These are phyloP conservation scores for Verticillium longisporum DNA, from an alignment of 2,329 filamentous ascomycete species.

Conservation along the genomic window DNA sequence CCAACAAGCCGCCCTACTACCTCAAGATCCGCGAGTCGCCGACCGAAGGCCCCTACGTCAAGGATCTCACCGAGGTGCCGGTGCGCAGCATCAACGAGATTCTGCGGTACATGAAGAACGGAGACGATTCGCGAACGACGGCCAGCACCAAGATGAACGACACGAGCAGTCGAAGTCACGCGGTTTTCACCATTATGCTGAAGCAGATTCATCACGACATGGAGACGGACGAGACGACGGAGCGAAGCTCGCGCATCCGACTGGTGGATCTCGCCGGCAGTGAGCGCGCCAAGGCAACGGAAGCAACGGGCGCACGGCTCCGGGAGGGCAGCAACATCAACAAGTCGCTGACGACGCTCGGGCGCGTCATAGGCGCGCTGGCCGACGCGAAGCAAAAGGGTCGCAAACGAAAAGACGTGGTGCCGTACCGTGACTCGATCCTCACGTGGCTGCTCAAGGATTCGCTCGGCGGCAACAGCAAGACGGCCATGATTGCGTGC, in stretches of 20 bases:
- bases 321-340: conserved; percentile 98
- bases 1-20: conserved; percentile 75
- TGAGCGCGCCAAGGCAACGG: conserved; percentile 89
- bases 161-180: conserved; percentile 90
- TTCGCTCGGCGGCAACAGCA: conserved; percentile 90
- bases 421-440: conserved; percentile 90
- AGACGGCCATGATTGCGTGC: conserved; percentile 98
- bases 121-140: conserved; percentile 79
- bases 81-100: conserved; percentile 85
- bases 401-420: conserved; percentile 56
- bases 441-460: conserved; percentile 87
- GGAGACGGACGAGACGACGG: conserved; percentile 95
- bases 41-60: conserved; percentile 91
- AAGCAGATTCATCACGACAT: conserved; percentile 98
- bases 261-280: conserved; percentile 93
- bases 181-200: conserved; percentile 95
- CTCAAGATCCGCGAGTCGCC: conserved; percentile 96
- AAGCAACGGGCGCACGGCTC: conserved; percentile 84
- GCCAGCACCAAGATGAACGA: conserved; percentile 99
- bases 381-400: conserved; percentile 56
- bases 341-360: conserved; percentile 92
- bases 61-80: conserved; percentile 89
- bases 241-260: conserved; percentile 86
- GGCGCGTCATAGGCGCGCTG: conserved; percentile 89
- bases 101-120: conserved; percentile 81